Evolutionary conservation across 768 basidiomycete species (phyloP).

Genomic region (Stropharia rugosoannulata): DNA sequence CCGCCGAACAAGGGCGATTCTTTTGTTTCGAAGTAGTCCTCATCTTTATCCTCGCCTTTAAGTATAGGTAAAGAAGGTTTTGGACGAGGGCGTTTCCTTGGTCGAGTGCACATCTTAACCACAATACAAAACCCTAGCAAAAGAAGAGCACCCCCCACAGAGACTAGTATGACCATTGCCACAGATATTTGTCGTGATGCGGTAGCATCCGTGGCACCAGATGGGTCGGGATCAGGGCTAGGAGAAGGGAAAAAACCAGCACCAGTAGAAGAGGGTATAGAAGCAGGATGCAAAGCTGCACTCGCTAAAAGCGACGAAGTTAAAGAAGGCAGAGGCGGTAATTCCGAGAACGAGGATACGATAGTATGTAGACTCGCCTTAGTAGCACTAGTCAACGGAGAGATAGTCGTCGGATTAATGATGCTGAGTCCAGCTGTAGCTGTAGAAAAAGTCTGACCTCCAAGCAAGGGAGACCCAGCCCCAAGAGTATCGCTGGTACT

Average conservation of each 20-base stretch:
- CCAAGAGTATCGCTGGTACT: slow-evolving; percentile 14
- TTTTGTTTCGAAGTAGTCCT: slow-evolving; percentile 43
- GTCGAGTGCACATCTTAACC: slow-evolving; percentile 47
- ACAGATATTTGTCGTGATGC: slow-evolving; percentile 41
- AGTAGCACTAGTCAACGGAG: slow-evolving; percentile 9
- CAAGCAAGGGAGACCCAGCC: slow-evolving; percentile 29
- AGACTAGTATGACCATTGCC: slow-evolving; percentile 50
- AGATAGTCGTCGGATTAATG: slow-evolving; percentile 8
- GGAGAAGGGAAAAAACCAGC: slow-evolving; percentile 15
- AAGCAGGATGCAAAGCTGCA: slow-evolving; percentile 1
- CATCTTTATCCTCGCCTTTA: slow-evolving; percentile 51
- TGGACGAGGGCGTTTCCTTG: slow-evolving; percentile 50
- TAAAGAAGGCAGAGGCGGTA: slow-evolving; percentile 21
- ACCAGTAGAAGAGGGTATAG: slow-evolving; percentile 9
- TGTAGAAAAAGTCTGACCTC: slow-evolving; percentile 21
- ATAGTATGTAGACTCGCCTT: slow-evolving; percentile 4
- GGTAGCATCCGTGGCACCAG: slow-evolving; percentile 4
- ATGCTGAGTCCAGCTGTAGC: slow-evolving; percentile 15
- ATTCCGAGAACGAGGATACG: slow-evolving; percentile 22
- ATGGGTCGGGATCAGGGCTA: neutral
- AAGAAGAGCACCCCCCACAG: slow-evolving; percentile 48
- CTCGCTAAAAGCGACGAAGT: slow-evolving; percentile 9
- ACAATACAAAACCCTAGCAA: slow-evolving; percentile 48
- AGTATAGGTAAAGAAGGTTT: slow-evolving; percentile 77
- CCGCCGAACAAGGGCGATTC: slow-evolving; percentile 81